These are phyloP conservation scores for Climacium dendroides DNA, from an alignment of 225 moss, liverwort and hornwort genomes.

Conservation along the genomic window DNA sequence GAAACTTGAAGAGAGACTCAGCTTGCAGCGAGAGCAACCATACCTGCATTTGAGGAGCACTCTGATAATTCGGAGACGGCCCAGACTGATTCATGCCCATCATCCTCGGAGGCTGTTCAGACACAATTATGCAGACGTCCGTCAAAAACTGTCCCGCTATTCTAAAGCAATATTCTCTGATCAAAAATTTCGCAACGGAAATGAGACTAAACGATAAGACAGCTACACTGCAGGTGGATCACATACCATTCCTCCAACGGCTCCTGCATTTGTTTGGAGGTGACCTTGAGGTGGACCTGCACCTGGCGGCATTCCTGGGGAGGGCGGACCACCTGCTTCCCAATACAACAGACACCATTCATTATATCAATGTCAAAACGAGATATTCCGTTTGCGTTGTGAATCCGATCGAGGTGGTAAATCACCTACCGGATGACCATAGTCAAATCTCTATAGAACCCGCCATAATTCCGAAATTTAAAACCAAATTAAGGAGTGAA, in stretches of 20 bases:
- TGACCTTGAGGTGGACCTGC: constrained; percentile 68
- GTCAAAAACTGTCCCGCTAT: neutral
- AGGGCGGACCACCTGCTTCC: constrained; percentile 18
- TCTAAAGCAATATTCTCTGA: neutral
- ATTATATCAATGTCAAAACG: neutral
- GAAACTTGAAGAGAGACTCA: neutral
- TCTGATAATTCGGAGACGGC: constrained; percentile 66
- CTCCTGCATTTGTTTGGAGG: constrained; percentile 49
- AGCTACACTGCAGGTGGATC: neutral
- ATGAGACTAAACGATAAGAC: neutral
- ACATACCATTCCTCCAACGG: constrained; percentile 61
- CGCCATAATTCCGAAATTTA: neutral
- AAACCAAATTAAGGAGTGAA: neutral
- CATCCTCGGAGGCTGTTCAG: constrained; percentile 75
- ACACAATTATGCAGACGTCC: neutral
- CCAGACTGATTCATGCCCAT: constrained; percentile 84
- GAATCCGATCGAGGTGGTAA: neutral
- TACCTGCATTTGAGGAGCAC: constrained; percentile 91
- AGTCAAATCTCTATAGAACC: neutral
- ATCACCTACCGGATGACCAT: neutral
- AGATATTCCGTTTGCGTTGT: neutral
- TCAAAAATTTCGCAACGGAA: neutral
- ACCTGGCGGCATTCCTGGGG: constrained; percentile 31
- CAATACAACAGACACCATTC: neutral
- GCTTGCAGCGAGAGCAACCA: neutral